Percentiles rank a stretch among this genome's conserved stretches.
Conservation (phyloP, 1,139 yeast genomes). For the Kodamaea fungicola region DNA sequence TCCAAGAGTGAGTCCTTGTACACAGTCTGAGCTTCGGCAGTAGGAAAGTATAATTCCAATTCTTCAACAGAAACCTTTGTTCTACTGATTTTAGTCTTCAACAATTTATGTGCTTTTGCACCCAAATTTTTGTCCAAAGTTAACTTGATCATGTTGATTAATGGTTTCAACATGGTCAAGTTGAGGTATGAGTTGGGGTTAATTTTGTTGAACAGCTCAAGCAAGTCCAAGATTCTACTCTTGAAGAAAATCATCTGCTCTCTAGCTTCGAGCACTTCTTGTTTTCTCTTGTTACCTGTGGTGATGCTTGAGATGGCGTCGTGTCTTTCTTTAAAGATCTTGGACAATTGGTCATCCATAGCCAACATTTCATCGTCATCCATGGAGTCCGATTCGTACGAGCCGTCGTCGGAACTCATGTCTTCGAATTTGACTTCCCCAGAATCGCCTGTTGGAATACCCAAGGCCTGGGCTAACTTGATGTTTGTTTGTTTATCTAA, state of each 20-base stretch:
- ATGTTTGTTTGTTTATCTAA: constrained; percentile 67
- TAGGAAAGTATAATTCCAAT: constrained; percentile 16
- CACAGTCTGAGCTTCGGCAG: constrained; percentile 13
- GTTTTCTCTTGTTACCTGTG: constrained; percentile 66
- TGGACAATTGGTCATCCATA: constrained; percentile 78
- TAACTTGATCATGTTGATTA: constrained; percentile 56
- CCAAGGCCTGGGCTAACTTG: constrained; percentile 77
- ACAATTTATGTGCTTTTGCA: constrained; percentile 67
- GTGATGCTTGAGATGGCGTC: constrained; percentile 49
- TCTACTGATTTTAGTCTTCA: constrained; percentile 65
- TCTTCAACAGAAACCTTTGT: constrained; percentile 30
- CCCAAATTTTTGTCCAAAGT: constrained; percentile 72
- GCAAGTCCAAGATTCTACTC: constrained; percentile 69
- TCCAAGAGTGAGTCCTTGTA: constrained; percentile 20
- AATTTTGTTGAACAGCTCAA: constrained; percentile 56
- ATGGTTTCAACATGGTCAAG: constrained; percentile 52
- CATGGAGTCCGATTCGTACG: constrained; percentile 74
- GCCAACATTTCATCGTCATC: constrained; percentile 98
- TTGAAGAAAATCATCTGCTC: constrained; percentile 80
- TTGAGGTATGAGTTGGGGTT: constrained; percentile 43
- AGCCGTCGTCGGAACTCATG: constrained; percentile 31
- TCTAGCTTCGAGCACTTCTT: constrained; percentile 71
- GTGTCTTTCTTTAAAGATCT: constrained; percentile 79
- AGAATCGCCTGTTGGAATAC: constrained; percentile 51
- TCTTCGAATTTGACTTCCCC: constrained; percentile 48